A percentile compares a stretch with the other conserved stretches of the same genome.
These are phyloP conservation scores for Wallacemonas sp. DNA, from an alignment of 208 protist genomes.

Conservation along the genomic window DNA sequence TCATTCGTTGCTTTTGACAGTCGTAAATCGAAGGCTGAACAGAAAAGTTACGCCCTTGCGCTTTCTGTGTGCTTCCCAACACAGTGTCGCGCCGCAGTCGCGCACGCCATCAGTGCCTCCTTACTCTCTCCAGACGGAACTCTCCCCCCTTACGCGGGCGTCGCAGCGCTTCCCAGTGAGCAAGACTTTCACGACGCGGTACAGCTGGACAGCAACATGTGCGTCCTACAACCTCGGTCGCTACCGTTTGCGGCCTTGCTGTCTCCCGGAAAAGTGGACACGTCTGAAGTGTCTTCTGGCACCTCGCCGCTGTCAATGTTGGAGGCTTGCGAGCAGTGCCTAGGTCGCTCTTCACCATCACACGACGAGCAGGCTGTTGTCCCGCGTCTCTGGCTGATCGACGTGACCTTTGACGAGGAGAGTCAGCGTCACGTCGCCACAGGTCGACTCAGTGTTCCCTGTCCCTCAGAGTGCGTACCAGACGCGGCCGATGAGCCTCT, in stretches of 20 bases:
- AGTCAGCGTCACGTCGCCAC: not conserved
- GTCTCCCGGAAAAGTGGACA: not conserved
- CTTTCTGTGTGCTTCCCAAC: conserved; percentile 41
- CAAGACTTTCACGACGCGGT: conserved; percentile 19
- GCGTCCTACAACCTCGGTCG: not conserved
- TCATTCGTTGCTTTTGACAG: conserved; percentile 31
- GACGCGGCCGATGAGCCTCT: too few species aligned
- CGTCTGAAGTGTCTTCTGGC: too few species aligned
- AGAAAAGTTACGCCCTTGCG: conserved; percentile 20
- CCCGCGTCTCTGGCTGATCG: not conserved
- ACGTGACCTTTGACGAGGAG: not conserved
- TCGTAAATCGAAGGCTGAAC: conserved; percentile 66
- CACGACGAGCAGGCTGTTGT: too few species aligned
- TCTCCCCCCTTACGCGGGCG: conserved; percentile 26
- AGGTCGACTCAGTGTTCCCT: not conserved
- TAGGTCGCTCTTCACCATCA: too few species aligned
- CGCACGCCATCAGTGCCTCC: conserved; percentile 27
- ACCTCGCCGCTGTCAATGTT: too few species aligned
- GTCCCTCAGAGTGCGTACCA: too few species aligned
- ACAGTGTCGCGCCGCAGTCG: conserved; percentile 30
- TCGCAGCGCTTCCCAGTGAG: conserved; percentile 19
- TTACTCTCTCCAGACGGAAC: conserved; percentile 44
- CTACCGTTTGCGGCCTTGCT: conserved; percentile 10
- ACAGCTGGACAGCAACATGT: conserved; percentile 6
- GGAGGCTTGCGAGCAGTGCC: not conserved